Evolutionary conservation across 2,329 filamentous ascomycete species (phyloP).

Genomic region (Alternaria sp.): DNA sequence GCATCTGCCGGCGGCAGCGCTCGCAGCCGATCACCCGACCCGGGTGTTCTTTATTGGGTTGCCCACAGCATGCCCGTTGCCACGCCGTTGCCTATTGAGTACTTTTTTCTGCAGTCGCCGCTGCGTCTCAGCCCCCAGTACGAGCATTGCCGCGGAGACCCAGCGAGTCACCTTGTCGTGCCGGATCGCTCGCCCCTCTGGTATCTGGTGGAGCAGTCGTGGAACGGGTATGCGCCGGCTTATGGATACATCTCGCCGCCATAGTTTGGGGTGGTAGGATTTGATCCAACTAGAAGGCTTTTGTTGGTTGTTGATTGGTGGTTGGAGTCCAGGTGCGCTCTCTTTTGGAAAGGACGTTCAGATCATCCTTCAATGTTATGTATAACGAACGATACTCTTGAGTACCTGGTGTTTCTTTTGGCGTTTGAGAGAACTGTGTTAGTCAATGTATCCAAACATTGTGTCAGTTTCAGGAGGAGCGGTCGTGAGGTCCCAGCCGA

Average conservation of each 20-base stretch:
- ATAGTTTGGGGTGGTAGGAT: background rate
- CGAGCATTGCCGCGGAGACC: slow-evolving; percentile 36
- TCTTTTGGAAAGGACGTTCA: background rate
- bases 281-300: background rate
- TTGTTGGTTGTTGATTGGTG: background rate
- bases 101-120: slow-evolving; percentile 34
- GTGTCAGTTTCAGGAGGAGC: too few species aligned
- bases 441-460: background rate
- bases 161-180: slow-evolving; percentile 27
- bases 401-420: background rate
- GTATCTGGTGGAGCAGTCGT: slow-evolving; percentile 5
- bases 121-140: slow-evolving; percentile 40
- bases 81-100: slow-evolving; percentile 11
- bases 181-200: slow-evolving; percentile 20
- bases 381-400: background rate
- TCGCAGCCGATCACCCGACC: slow-evolving; percentile 28
- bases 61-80: background rate
- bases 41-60: slow-evolving; percentile 27
- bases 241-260: slow-evolving; percentile 3
- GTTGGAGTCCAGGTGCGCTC: background rate
- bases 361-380: background rate
- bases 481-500: background rate
- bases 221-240: background rate
- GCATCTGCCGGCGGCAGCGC: slow-evolving; percentile 11
- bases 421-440: background rate